Evolutionary conservation across 106 monocot genomes (phyloP).

Genomic region (Dendrobium nobile): DNA sequence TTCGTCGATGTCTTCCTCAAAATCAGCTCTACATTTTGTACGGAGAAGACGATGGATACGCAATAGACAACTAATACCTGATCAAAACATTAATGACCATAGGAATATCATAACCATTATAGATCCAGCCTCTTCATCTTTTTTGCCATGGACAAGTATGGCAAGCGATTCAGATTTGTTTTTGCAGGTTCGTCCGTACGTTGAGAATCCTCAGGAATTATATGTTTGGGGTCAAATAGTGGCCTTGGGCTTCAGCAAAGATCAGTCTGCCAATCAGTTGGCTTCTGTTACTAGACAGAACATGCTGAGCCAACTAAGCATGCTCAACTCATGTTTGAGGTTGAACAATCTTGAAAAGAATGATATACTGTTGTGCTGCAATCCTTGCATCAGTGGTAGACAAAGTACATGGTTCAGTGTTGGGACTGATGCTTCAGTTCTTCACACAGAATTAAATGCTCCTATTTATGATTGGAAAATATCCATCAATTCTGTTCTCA

Average conservation of each 20-base stretch:
- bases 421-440: constrained; percentile 83
- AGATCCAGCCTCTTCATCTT: constrained; percentile 52
- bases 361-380: constrained; percentile 65
- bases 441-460: constrained; percentile 81
- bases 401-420: constrained; percentile 71
- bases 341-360: constrained; percentile 83
- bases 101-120: constrained; percentile 52
- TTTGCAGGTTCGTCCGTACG: constrained; percentile 75
- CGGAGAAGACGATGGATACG: constrained; percentile 84
- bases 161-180: constrained; percentile 44
- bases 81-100: constrained; percentile 18
- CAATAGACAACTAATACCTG: constrained; percentile 35
- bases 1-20: constrained; percentile 51
- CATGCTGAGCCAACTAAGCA: constrained; percentile 25
- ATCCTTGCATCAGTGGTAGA: constrained; percentile 18
- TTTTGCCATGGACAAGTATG: constrained; percentile 70
- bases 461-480: constrained; percentile 99
- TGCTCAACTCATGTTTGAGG: constrained; percentile 36
- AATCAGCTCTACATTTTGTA: constrained; percentile 53
- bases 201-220: constrained; percentile 37
- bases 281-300: constrained; percentile 36
- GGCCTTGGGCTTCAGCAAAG: constrained; percentile 31
- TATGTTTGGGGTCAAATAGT: constrained; percentile 70
- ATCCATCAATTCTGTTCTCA: constrained; percentile 68
- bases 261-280: constrained; percentile 31